These are phyloP conservation scores for Sporopachydermia cereana DNA, from an alignment of 1,139 yeast genomes.

Conservation along the genomic window DNA sequence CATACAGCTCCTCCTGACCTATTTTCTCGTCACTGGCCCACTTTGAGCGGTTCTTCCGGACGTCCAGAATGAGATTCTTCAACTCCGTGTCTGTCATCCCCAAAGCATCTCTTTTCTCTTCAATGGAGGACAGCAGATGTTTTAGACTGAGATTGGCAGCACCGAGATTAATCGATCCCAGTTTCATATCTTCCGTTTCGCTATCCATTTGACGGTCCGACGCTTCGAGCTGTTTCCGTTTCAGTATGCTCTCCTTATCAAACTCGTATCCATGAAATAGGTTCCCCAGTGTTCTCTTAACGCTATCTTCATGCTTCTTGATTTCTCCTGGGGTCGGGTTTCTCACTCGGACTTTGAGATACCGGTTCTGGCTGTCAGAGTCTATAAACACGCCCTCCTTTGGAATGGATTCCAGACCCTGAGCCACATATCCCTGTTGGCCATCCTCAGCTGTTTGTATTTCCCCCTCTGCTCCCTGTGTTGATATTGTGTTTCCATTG, in stretches of 20 bases:
- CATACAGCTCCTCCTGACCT: constrained; percentile 96
- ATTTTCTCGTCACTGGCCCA: constrained; percentile 93
- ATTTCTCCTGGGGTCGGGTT: constrained; percentile 9
- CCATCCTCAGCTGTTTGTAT: neutral
- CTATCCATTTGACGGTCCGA: constrained; percentile 60
- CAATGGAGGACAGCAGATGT: constrained; percentile 69
- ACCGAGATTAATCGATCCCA: constrained; percentile 45
- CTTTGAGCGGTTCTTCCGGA: constrained; percentile 86
- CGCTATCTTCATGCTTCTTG: constrained; percentile 8
- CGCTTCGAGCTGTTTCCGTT: constrained; percentile 68
- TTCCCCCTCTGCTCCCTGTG: neutral
- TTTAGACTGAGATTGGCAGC: constrained; percentile 75
- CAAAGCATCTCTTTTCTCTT: constrained; percentile 61
- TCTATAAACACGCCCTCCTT: constrained; percentile 9
- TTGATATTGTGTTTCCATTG: neutral
- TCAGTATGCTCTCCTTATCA: constrained; percentile 67
- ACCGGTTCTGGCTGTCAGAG: neutral
- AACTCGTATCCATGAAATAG: constrained; percentile 78
- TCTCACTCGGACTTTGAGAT: constrained; percentile 10
- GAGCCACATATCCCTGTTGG: neutral
- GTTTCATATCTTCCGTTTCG: constrained; percentile 16
- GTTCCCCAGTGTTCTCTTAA: constrained; percentile 22
- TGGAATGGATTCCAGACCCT: neutral
- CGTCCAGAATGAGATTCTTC: constrained; percentile 79
- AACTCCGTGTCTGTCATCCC: constrained; percentile 76